Evolutionary conservation across 129 eudicot genomes (phyloP).

Genomic region (Lonicera japonica): DNA sequence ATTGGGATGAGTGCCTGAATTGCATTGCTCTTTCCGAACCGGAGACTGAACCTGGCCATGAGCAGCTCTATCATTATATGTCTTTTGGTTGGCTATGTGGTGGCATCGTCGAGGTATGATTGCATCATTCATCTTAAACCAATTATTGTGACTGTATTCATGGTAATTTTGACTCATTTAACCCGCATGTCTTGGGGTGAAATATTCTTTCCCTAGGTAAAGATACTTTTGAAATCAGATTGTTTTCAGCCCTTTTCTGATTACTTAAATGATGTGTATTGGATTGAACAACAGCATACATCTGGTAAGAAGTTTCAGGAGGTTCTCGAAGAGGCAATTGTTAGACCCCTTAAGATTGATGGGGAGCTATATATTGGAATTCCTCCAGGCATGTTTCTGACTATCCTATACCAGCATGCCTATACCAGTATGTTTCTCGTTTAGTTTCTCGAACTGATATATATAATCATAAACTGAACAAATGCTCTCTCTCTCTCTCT

Average conservation of each 20-base stretch:
- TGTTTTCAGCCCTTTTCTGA: no score
- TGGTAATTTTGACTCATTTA: no score
- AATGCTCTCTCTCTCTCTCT: no score
- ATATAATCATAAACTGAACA: no score
- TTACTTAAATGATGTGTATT: slow-evolving; percentile 4
- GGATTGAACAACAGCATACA: slow-evolving; percentile 54
- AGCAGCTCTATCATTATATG: slow-evolving; percentile 79
- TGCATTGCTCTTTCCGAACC: slow-evolving; percentile 41
- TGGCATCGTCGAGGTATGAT: slow-evolving; percentile 79
- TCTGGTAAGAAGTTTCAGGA: slow-evolving; percentile 83
- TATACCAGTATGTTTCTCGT: no score
- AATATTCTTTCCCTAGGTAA: no score
- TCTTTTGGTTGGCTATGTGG: slow-evolving; percentile 96
- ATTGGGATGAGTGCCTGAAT: slow-evolving; percentile 73
- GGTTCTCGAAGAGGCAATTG: slow-evolving; percentile 77
- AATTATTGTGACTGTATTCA: no score
- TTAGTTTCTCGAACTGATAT: no score
- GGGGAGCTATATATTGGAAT: slow-evolving; percentile 97
- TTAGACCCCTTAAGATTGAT: slow-evolving; percentile 62
- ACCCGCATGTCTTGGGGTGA: no score
- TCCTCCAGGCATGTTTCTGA: slow-evolving; percentile 65
- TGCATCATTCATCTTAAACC: no score
- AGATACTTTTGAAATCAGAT: no score
- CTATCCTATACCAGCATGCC: no score
- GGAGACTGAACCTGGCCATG: slow-evolving; percentile 75